A percentile compares a stretch with the other conserved stretches of the same genome.
Conservation (phyloP, 164 flowering plant genomes). For the Cinnamomum micranthum region DNA sequence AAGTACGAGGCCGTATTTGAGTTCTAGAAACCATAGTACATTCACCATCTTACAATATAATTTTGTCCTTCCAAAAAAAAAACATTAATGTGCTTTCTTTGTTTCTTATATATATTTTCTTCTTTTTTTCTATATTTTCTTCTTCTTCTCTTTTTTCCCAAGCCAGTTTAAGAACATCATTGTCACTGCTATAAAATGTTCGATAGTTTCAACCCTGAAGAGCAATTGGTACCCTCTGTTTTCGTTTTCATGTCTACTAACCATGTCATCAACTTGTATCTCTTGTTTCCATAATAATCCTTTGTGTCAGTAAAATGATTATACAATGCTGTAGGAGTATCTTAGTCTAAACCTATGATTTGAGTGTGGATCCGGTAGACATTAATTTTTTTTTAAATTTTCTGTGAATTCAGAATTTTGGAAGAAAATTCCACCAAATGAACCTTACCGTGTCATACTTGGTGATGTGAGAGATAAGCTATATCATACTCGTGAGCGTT, state of each 20-base stretch:
- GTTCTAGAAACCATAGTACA: neutral
- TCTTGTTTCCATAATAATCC: neutral
- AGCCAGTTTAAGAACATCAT: neutral
- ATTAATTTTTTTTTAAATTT: neutral
- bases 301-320: neutral
- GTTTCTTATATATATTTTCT: neutral
- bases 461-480: conserved; percentile 94
- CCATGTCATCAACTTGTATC: neutral
- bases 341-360: neutral
- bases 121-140: neutral
- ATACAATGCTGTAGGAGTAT: neutral
- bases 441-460: conserved; percentile 96
- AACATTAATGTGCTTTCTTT: neutral
- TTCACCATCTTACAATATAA: too few species aligned
- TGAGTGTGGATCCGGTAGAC: neutral
- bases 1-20: neutral
- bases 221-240: neutral
- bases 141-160: neutral
- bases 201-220: neutral
- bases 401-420: conserved; percentile 69
- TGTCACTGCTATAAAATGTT: neutral
- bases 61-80: too few species aligned
- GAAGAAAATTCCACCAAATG: conserved; percentile 87
- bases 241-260: neutral
- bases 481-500: conserved; percentile 88